Base-by-base conservation (phyloP, 495 filamentous ascomycete species). In the Apodospora peruviana region DNA sequence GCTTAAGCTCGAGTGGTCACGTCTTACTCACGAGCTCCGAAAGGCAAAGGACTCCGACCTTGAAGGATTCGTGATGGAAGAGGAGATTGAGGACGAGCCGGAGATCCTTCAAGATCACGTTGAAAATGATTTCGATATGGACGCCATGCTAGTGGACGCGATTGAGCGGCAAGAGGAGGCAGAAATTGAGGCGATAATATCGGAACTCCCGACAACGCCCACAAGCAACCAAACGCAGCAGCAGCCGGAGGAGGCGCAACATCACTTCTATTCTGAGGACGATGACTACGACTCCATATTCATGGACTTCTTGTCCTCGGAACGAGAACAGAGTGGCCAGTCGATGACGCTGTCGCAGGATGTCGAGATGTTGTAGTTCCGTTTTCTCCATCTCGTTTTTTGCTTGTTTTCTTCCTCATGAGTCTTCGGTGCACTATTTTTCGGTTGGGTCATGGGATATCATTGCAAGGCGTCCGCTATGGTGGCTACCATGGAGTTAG, bases 251-350 rank as follows among this genome's bases (percentile, higher is more conserved):
- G 53, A 57, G 18, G 39, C 51, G 11, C 53, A 50, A 4, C 12
- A 55, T 14, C 7, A 7, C 14, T 7, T 32, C 1, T 67, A 67
- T 23, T 77, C 73, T 35, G 78, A 79, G 36, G 77, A 85, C 50
- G 79, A 77, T 16, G 79, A 81, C 43, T 85, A 83, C 48, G 80
- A 85, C 60, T 58, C 61, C 44, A 57, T 85, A 12, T 84, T 84
- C 55, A 68, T 76, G 66, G 79, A 82, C 48, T 35, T 65, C 7
- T 34, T 64, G 3, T 41, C 43, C 3, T 48, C 51, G 34, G 44
- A 53, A 34, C 25, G 47, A 19, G 29, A 49, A 20, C 46, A 43
- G 9, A 25, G 19, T 2, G 41, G 36, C 5, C 41, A 40, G 41
- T 40, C 43, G 11, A 21, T 21, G 10, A 11, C 27, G 9, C 17